Percentiles rank a stretch among this genome's conserved stretches.
phyloP scores from a whole-genome alignment of 352 stramenopile genomes.

The Phytophthora hibernalis region DNA sequence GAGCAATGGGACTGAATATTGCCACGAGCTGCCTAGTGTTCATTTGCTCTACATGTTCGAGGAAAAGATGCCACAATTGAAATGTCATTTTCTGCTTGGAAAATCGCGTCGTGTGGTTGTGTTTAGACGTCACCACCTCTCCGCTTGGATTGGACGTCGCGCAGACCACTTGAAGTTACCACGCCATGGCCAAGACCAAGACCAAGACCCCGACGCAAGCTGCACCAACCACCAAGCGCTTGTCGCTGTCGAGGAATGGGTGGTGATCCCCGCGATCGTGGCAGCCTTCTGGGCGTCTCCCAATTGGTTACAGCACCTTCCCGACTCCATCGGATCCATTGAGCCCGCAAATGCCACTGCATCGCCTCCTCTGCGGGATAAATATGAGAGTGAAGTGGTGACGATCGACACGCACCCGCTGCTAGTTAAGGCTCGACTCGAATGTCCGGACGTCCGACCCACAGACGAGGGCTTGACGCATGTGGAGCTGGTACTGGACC shows the following conservation, averaged over 20 bases:
- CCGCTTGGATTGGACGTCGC: neutral
- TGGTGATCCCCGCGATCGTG: conserved; percentile 43
- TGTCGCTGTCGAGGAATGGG: conserved; percentile 7
- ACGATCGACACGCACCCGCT: conserved; percentile 55
- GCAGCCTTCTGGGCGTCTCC: conserved; percentile 36
- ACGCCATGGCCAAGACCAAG: neutral
- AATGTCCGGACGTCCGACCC: conserved; percentile 42
- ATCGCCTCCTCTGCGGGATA: conserved; percentile 37
- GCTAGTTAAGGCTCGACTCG: conserved; percentile 13
- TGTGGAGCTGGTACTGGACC: conserved; percentile 46
- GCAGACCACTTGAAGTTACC: conserved; percentile 16
- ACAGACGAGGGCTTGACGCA: conserved; percentile 37
- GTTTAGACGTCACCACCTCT: neutral
- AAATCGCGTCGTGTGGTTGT: neutral
- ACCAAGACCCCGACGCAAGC: neutral
- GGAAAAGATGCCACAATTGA: too few relatives aligned
- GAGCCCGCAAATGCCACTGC: neutral
- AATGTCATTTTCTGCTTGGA: neutral
- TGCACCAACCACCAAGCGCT: neutral
- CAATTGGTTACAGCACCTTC: conserved; percentile 5
- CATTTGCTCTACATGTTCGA: too few relatives aligned
- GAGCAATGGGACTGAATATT: too few relatives aligned
- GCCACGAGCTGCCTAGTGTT: too few relatives aligned
- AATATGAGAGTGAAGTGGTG: conserved; percentile 67
- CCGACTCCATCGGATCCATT: conserved; percentile 8